A percentile compares a stretch with the other conserved stretches of the same genome.
Evolutionary conservation across 1,284 basidiomycete genomes (phyloP).

Genomic region (Irpex sp.): DNA sequence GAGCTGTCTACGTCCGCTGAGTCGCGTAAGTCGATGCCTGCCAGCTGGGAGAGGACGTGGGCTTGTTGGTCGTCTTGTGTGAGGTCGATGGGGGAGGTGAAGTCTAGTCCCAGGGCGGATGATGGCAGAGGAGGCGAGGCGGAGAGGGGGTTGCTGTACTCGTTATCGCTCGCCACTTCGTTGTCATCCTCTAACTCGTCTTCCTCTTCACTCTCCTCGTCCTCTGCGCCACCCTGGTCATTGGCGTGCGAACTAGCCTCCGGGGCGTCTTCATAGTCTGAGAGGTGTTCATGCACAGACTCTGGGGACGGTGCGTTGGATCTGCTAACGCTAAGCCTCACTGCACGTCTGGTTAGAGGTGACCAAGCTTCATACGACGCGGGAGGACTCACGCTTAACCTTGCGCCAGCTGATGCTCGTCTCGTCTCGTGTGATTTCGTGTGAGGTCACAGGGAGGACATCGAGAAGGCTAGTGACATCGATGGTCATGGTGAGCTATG

Average conservation of each 20-base stretch:
- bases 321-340: not conserved
- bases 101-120: not conserved
- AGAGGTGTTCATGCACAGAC: not conserved
- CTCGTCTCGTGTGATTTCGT: not conserved
- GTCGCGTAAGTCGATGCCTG: too few species aligned
- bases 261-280: not conserved
- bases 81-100: not conserved
- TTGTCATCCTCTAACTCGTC: too few species aligned
- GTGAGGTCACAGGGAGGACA: not conserved
- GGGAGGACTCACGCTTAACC: not conserved
- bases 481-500: too few species aligned
- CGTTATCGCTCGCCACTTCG: too few species aligned
- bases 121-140: too few species aligned
- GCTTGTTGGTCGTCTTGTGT: not conserved
- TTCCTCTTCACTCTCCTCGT: not conserved
- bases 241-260: not conserved
- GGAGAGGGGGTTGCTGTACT: too few species aligned
- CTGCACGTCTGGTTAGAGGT: not conserved
- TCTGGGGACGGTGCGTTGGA: not conserved
- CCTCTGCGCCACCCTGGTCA: not conserved
- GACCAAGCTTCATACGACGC: not conserved
- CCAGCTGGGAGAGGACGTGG: too few species aligned
- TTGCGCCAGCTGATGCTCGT: not conserved
- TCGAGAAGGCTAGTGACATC: too few species aligned
- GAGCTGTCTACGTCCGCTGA: not conserved